Conservation (phyloP, 2,329 filamentous ascomycete species). For the Proliferodiscus dingleyae region DNA sequence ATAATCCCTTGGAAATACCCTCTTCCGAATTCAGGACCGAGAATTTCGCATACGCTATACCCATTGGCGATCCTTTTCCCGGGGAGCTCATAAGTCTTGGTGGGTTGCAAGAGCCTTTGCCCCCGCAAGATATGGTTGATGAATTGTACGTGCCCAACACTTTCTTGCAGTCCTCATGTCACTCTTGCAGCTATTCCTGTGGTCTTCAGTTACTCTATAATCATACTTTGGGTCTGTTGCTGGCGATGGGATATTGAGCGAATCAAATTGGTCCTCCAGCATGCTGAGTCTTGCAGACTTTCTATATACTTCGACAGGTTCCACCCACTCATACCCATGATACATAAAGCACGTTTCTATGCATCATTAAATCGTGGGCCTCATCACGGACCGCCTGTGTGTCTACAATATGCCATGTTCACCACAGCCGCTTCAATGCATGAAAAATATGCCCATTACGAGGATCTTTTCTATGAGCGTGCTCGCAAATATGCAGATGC, state of each 20-base stretch:
- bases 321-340: conserved; percentile 67
- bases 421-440: conserved; percentile 67
- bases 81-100: conserved; percentile 69
- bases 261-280: too few species aligned
- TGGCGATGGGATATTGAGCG: neutral
- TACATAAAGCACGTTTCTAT: conserved; percentile 72
- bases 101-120: conserved; percentile 75
- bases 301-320: conserved; percentile 71
- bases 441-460: conserved; percentile 66
- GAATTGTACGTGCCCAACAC: conserved; percentile 58
- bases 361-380: conserved; percentile 68
- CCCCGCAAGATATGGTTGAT: conserved; percentile 73
- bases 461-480: conserved; percentile 76
- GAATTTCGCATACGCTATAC: conserved; percentile 3
- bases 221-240: neutral
- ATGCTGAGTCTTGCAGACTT: conserved; percentile 56
- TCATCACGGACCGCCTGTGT: conserved; percentile 74
- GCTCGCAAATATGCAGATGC: conserved; percentile 77
- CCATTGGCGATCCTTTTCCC: conserved; percentile 44
- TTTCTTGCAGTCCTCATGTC: conserved; percentile 1
- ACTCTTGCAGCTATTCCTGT: neutral
- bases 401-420: conserved; percentile 84
- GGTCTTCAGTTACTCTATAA: neutral
- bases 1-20: conserved; percentile 16
- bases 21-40: conserved; percentile 14